Conservation (phyloP, 805 yeast genomes). For the Candida bentonensis region DNA sequence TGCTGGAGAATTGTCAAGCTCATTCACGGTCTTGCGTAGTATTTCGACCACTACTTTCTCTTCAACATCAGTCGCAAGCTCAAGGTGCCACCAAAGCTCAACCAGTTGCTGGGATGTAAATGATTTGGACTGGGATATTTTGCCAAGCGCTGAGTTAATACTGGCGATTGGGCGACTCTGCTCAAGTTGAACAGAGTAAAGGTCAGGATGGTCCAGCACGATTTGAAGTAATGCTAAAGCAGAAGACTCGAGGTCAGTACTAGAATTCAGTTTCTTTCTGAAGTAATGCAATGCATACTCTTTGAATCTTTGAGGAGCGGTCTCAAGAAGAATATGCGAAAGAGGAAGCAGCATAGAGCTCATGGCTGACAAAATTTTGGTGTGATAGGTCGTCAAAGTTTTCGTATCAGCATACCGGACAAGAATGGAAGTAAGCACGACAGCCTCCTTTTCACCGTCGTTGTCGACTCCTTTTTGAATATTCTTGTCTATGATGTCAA, state of each 20-base stretch:
- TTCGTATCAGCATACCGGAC: not conserved
- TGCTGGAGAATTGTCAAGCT: not conserved
- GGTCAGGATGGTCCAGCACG: not conserved
- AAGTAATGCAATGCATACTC: not conserved
- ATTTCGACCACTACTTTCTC: not conserved
- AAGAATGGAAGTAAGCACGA: not conserved
- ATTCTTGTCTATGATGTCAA: not conserved
- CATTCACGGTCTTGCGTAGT: not conserved
- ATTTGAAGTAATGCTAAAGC: not conserved
- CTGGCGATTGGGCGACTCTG: not conserved
- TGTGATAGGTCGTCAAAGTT: not conserved
- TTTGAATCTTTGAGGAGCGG: not conserved
- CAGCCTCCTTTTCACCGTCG: not conserved
- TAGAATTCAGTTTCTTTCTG: not conserved
- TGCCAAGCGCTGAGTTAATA: not conserved
- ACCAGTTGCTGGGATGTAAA: too few species aligned
- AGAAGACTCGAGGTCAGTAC: not conserved
- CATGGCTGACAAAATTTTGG: not conserved
- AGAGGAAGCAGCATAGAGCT: not conserved
- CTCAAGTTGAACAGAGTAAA: not conserved
- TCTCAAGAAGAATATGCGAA: not conserved
- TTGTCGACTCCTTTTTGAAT: not conserved
- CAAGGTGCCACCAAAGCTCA: slow-evolving; percentile 1
- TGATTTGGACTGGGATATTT: too few species aligned
- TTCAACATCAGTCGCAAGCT: not conserved